Conservation (phyloP, 2,329 filamentous ascomycete species). For the Calonectria henricotiae region DNA sequence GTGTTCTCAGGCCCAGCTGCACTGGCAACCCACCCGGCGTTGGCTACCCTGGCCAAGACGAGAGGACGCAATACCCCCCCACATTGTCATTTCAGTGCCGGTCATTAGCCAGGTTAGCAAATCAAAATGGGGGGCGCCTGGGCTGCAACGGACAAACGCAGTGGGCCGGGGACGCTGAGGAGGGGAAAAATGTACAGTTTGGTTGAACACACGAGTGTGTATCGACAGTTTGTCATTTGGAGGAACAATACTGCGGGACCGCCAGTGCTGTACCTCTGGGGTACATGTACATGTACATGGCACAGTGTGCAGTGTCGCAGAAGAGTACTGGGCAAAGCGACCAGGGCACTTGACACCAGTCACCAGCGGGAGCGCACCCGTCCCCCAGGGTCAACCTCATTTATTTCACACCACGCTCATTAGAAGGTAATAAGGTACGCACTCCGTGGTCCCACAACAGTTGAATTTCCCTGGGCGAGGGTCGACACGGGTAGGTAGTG, state of each 20-base stretch:
- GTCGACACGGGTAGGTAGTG: conserved; percentile 15
- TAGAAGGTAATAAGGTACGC: conserved; percentile 13
- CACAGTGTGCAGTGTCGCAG: background rate
- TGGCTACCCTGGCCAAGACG: conserved; percentile 46
- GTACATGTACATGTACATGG: conserved; percentile 12
- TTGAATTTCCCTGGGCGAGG: conserved; percentile 12
- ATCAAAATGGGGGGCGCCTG: conserved; percentile 51
- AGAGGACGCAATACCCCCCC: conserved; percentile 49
- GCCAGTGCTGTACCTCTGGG: background rate
- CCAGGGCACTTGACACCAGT: conserved; percentile 4
- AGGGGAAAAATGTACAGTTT: conserved; percentile 31
- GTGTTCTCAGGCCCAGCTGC: conserved; percentile 45
- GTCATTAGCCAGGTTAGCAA: conserved; percentile 52
- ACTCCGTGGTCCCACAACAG: background rate
- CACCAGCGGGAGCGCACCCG: conserved; percentile 5
- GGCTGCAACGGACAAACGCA: conserved; percentile 49
- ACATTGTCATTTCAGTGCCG: conserved; percentile 53
- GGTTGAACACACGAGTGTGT: conserved; percentile 24
- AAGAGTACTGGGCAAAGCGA: background rate
- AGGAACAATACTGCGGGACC: conserved; percentile 6
- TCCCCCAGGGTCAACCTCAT: conserved; percentile 14
- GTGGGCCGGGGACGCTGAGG: conserved; percentile 39
- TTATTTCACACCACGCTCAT: conserved; percentile 22
- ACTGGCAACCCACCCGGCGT: conserved; percentile 52
- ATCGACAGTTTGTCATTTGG: conserved; percentile 16